These are phyloP conservation scores for Exophiala sp. DNA, from an alignment of 2,329 filamentous ascomycete genomes.

Conservation along the genomic window DNA sequence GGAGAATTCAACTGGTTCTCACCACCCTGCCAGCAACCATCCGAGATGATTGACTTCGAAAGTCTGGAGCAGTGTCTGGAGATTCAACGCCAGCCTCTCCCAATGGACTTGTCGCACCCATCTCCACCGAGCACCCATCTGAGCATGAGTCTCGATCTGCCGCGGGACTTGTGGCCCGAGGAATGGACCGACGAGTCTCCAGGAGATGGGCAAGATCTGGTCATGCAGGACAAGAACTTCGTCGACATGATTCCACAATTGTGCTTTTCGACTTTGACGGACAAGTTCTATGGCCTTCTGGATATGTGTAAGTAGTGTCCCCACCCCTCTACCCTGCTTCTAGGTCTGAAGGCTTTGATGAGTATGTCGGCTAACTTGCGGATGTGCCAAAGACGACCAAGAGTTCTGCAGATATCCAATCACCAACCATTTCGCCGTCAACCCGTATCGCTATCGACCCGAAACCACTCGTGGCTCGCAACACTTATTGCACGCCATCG, in stretches of 20 bases:
- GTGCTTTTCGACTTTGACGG: conserved; percentile 5
- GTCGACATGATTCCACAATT: conserved; percentile 1
- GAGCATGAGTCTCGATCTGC: not conserved
- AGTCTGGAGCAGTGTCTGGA: conserved; percentile 16
- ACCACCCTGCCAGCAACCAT: not conserved
- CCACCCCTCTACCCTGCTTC: not conserved
- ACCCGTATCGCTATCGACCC: conserved; percentile 13
- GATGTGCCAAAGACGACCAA: conserved; percentile 6
- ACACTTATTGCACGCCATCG: conserved; percentile 15
- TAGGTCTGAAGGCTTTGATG: too few relatives aligned
- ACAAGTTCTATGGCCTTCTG: not conserved
- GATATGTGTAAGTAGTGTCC: conserved; percentile 2
- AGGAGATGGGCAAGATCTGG: not conserved
- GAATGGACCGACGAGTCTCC: not conserved
- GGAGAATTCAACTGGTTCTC: not conserved
- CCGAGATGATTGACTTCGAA: conserved; percentile 3
- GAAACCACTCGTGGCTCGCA: conserved; percentile 10
- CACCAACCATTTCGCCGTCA: conserved; percentile 10
- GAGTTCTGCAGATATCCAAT: conserved; percentile 16
- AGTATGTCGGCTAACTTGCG: not conserved
- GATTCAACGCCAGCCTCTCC: conserved; percentile 5
- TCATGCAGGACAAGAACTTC: not conserved
- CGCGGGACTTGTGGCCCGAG: not conserved
- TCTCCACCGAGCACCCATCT: not conserved
- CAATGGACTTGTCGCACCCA: not conserved